Evolutionary conservation across 73 alveolate species (phyloP), one percentile per base, ranked within the genome.

Genomic region (Paramecium tetraurelia): DNA sequence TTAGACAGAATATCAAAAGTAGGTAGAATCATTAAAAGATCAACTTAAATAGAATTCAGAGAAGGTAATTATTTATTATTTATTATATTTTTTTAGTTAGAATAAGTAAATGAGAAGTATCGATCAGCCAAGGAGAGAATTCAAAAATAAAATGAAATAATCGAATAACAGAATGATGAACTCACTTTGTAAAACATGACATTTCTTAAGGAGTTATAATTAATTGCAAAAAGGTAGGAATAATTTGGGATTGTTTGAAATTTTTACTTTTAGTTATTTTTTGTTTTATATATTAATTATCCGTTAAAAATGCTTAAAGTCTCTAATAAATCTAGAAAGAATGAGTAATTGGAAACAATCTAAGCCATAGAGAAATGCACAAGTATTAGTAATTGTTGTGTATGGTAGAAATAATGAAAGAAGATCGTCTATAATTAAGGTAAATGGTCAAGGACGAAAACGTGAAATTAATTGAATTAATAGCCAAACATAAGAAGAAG

Each of bases 321-420:
- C 24, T 80, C 76, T 10, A 80, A 80, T 44, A 80, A 80, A 63
- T 22, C 31, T 24, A 80, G 50, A 43, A 80, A 80, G 48, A 76
- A 76, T 76, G 89, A 76, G 12, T 76, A 76, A 76, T 24, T 76
- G n/a, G 89, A 76, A 4, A 40, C 89, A 6, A 76, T 76, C 9
- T 33, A 33, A 38, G 36, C 41, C 2, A 40, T 76, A 20, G 89
- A 76, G n/a, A 36, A 38, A 40, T 76, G 89, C 41, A 76, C 89
- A 76, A 76, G 89, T 76, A 70, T 70, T 24, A 48, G 59, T 48
- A 70, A 70, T 31, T 10, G n/a, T 33, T 35, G 43, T 76, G 70
- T 33, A 76, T 38, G 1, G 59, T 76, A 76, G 89, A 76, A 76
- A 76, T 76, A 20, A 76, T 76, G 89, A 76, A 76, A 43, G 89